These are phyloP conservation scores for Lasiosphaeria miniovina DNA, from an alignment of 495 filamentous ascomycete genomes.

Conservation along the genomic window DNA sequence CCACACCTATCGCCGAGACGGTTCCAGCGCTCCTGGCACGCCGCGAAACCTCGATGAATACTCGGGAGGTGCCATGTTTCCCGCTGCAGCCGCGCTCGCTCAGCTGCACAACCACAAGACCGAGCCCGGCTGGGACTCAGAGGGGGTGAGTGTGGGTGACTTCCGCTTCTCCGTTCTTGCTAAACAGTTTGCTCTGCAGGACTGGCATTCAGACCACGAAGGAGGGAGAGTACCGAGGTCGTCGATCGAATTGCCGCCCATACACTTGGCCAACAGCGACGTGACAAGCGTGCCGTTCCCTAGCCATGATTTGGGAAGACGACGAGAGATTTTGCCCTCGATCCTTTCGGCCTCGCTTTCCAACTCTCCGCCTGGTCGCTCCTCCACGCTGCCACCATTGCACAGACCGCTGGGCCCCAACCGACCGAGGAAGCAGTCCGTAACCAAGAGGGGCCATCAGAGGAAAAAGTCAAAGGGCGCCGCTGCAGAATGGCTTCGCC, in stretches of 20 bases:
- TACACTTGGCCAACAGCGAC: constrained; percentile 57
- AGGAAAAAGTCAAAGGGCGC: constrained; percentile 66
- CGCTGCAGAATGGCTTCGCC: constrained; percentile 45
- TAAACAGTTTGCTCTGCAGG: constrained; percentile 45
- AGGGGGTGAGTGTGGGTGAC: constrained; percentile 58
- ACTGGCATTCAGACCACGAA: constrained; percentile 71
- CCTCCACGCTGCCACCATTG: constrained; percentile 78
- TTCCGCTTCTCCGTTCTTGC: constrained; percentile 13
- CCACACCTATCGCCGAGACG: constrained; percentile 56
- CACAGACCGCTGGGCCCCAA: constrained; percentile 59
- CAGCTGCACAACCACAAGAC: constrained; percentile 78
- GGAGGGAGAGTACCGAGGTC: constrained; percentile 50
- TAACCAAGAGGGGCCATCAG: constrained; percentile 76
- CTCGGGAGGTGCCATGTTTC: constrained; percentile 55
- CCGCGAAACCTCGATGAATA: constrained; percentile 70
- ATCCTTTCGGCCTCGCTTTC: constrained; percentile 52
- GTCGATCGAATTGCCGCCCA: constrained; percentile 72
- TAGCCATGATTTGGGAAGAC: constrained; percentile 56
- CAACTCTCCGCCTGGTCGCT: constrained; percentile 79
- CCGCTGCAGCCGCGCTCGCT: constrained; percentile 80
- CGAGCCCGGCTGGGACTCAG: constrained; percentile 80
- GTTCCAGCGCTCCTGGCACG: constrained; percentile 67
- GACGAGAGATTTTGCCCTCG: constrained; percentile 73
- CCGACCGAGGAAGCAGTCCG: constrained; percentile 78
- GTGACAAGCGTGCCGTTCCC: constrained; percentile 68